phyloP scores from a whole-genome alignment of 495 filamentous ascomycete species.

The Aspergillus incahuasiensis region DNA sequence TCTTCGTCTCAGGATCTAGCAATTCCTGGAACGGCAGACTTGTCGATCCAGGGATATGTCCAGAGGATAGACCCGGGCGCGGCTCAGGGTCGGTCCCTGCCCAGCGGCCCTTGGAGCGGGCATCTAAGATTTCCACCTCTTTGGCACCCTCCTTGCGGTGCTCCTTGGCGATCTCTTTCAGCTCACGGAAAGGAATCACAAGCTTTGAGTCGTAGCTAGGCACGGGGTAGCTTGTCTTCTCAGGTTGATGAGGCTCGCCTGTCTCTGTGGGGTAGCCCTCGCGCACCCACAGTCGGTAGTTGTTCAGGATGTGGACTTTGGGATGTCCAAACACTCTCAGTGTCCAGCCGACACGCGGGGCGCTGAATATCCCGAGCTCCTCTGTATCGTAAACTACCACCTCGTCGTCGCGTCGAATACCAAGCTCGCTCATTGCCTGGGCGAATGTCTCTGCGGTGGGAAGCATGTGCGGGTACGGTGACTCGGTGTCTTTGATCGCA shows the following conservation, averaged over 20 bases:
- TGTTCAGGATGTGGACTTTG: constrained; percentile 88
- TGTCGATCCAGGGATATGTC: constrained; percentile 86
- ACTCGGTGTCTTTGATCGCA: constrained; percentile 77
- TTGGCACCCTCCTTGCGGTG: constrained; percentile 73
- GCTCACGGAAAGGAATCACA: constrained; percentile 70
- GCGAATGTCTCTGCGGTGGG: constrained; percentile 76
- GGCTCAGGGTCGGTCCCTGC: constrained; percentile 82
- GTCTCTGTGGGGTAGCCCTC: constrained; percentile 74
- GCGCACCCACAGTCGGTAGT: constrained; percentile 86
- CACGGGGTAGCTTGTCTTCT: constrained; percentile 50
- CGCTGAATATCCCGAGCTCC: constrained; percentile 88
- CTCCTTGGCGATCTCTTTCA: constrained; percentile 70
- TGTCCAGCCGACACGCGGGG: constrained; percentile 91
- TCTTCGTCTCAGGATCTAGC: constrained; percentile 76
- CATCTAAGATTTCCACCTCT: constrained; percentile 85
- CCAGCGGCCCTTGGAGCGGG: constrained; percentile 74
- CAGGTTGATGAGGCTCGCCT: constrained; percentile 61
- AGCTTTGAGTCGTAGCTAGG: constrained; percentile 50
- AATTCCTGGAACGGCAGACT: constrained; percentile 76
- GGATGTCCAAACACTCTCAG: constrained; percentile 84
- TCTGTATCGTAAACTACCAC: constrained; percentile 90
- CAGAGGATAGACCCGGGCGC: constrained; percentile 77
- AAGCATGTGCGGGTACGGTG: constrained; percentile 95
- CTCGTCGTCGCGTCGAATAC: constrained; percentile 78
- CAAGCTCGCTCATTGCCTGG: constrained; percentile 79